Evolutionary conservation across 2,329 filamentous ascomycete genomes (phyloP).

Genomic region (Talaromyces amestolkiae): DNA sequence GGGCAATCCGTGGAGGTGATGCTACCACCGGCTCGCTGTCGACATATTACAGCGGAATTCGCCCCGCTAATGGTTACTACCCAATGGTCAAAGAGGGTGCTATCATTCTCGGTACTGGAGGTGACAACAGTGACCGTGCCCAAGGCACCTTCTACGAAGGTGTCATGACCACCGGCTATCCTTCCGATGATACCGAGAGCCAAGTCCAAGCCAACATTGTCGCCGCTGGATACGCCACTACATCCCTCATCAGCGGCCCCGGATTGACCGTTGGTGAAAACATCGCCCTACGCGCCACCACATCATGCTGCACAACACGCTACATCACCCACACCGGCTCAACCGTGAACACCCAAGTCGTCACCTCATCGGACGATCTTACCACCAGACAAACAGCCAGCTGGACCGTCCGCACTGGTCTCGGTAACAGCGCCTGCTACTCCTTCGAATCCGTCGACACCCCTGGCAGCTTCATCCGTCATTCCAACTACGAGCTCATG

Average conservation of each 20-base stretch:
- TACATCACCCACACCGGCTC: conserved; percentile 56
- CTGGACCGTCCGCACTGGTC: conserved; percentile 55
- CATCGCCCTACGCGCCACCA: conserved; percentile 57
- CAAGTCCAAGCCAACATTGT: conserved; percentile 14
- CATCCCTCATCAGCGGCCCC: conserved; percentile 16
- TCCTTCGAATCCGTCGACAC: conserved; percentile 62
- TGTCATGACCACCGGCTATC: conserved; percentile 16
- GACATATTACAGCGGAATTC: conserved; percentile 15
- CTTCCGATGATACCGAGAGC: conserved; percentile 14
- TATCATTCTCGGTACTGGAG: conserved; percentile 17
- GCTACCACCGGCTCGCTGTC: conserved; percentile 10
- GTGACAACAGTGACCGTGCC: conserved; percentile 14
- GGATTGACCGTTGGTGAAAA: conserved; percentile 1
- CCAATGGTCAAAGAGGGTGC: conserved; percentile 16
- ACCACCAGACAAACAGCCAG: conserved; percentile 53
- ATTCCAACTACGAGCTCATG: conserved; percentile 53
- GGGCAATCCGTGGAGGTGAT: conserved; percentile 18
- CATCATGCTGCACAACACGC: conserved; percentile 52
- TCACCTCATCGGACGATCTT: conserved; percentile 51
- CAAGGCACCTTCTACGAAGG: conserved; percentile 18
- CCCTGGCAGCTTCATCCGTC: conserved; percentile 58
- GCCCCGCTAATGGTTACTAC: conserved; percentile 10
- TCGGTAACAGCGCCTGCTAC: conserved; percentile 57
- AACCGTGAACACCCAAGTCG: conserved; percentile 55
- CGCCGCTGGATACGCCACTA: conserved; percentile 12